phyloP scores from a whole-genome alignment of 768 basidiomycete species.

The Daedalea quercina region DNA sequence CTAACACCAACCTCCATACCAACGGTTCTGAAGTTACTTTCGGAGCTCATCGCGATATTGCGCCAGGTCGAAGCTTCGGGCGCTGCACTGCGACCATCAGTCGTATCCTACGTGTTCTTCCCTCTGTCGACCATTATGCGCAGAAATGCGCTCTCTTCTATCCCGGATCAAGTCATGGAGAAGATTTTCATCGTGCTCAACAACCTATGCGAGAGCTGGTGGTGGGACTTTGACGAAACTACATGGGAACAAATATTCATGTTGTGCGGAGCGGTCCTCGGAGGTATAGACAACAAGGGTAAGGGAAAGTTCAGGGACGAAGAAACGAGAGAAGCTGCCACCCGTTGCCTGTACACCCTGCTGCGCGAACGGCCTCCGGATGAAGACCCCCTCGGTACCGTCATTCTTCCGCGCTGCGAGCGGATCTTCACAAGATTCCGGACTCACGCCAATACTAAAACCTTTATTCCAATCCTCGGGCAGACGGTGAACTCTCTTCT shows the following conservation, averaged over 20 bases:
- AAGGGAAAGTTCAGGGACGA: constrained; percentile 67
- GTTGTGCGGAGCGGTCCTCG: constrained; percentile 59
- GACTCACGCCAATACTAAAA: constrained; percentile 32
- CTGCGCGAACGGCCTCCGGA: constrained; percentile 44
- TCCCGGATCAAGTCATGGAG: constrained; percentile 80
- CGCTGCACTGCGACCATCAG: constrained; percentile 39
- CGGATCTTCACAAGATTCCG: constrained; percentile 34
- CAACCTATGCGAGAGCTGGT: constrained; percentile 66
- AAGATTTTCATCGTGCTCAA: constrained; percentile 54
- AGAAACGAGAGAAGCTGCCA: constrained; percentile 76
- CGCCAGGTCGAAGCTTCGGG: constrained; percentile 32
- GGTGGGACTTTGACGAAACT: constrained; percentile 71
- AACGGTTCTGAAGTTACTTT: constrained; percentile 43
- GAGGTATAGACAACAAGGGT: constrained; percentile 60
- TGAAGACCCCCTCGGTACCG: constrained; percentile 25
- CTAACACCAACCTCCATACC: constrained; percentile 51
- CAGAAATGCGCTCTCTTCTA: constrained; percentile 57
- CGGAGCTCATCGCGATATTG: constrained; percentile 44
- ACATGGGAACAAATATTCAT: constrained; percentile 86
- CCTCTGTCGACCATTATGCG: constrained; percentile 82
- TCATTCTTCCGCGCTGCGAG: constrained; percentile 9
- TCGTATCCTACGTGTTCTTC: constrained; percentile 82
- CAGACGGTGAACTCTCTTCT: constrained; percentile 78
- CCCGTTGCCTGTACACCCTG: constrained; percentile 56
- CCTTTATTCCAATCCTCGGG: constrained; percentile 73